Evolutionary conservation across 2,329 filamentous ascomycete species (phyloP), one percentile per base, ranked within the genome.

Genomic region (Sordariomycetes sp.): DNA sequence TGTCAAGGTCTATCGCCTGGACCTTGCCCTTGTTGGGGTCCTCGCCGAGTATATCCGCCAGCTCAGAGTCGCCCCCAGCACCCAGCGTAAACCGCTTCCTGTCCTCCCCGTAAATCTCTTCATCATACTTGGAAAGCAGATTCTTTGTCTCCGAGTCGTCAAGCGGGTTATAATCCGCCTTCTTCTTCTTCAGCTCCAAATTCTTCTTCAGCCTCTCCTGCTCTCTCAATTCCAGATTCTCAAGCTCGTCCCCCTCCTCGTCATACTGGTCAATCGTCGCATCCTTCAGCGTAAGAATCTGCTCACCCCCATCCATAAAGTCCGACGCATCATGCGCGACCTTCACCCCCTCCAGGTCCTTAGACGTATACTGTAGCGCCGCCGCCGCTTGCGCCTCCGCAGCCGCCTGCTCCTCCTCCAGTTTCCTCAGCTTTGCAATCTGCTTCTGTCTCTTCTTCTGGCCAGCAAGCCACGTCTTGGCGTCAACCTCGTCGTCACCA

Each of bases 401-500:
- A 60, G 89, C 89, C 10, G 85, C 89, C 52, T 90, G 73, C 68
- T 96, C 90, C 65, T 88, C 83, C 60, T 90, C 88, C 56, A 76
- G 66, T 66, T 83, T 83, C 62, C 87, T 81, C 34, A 85, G 84
- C 64, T 89, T 85, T 52, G 86, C 87, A 45, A 97, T 91, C 72
- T 91, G 89, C 78, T 90, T 95, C 69, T 95, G 90, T 55, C 91
- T 80, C 75, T 95, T 97, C 78, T 95, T 97, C 69, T 92, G 86
- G 59, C 86, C 86, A 63, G 87, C 82, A 60, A 99, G 70, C 94
- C 94, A 99, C 1, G 87, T 78, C 68, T 88, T 88, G 15, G 92
- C 89, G 68, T 95, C 89, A 28, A 87, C 63, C 13, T 85, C 84
- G 2, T 74, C 80, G 13, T 52, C 55, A 6, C 76, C 81, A 2